These are phyloP conservation scores for Fusarium cicatricum DNA, from an alignment of 2,329 filamentous ascomycete genomes.

Conservation along the genomic window DNA sequence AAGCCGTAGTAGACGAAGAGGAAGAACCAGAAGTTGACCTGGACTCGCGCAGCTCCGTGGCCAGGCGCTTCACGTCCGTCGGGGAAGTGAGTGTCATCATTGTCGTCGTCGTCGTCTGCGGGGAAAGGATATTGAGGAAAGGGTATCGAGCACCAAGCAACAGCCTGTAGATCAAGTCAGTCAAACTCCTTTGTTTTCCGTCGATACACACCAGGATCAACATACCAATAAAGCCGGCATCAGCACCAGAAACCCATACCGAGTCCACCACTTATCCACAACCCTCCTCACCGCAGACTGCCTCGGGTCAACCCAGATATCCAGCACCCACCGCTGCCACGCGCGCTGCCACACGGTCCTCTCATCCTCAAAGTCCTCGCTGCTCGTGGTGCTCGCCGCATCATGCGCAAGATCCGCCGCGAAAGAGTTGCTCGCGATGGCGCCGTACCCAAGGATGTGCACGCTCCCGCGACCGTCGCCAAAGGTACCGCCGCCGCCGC, in stretches of 20 bases:
- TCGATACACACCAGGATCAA: neutral
- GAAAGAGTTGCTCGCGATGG: conserved; percentile 48
- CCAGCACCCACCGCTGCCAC: conserved; percentile 51
- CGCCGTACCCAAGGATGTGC: conserved; percentile 63
- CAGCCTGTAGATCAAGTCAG: conserved; percentile 54
- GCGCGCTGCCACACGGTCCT: conserved; percentile 47
- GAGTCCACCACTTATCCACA: conserved; percentile 69
- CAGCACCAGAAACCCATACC: conserved; percentile 68
- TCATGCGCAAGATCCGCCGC: conserved; percentile 52
- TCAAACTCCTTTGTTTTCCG: neutral
- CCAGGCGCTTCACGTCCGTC: conserved; percentile 60
- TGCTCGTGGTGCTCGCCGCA: conserved; percentile 29
- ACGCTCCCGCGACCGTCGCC: conserved; percentile 58
- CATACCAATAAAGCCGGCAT: conserved; percentile 68
- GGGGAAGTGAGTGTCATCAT: conserved; percentile 44
- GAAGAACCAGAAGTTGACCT: conserved; percentile 77
- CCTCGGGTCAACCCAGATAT: conserved; percentile 69
- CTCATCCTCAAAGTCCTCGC: conserved; percentile 47
- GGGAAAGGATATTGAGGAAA: conserved; percentile 69
- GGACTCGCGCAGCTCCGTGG: conserved; percentile 69
- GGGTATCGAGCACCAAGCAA: conserved; percentile 71
- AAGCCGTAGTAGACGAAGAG: conserved; percentile 74
- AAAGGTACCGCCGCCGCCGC: conserved; percentile 32
- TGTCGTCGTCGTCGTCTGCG: conserved; percentile 54
- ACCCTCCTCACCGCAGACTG: conserved; percentile 65